Base-by-base conservation (phyloP, 2,329 filamentous ascomycete species). In the Cyphellophora attinorum region DNA sequence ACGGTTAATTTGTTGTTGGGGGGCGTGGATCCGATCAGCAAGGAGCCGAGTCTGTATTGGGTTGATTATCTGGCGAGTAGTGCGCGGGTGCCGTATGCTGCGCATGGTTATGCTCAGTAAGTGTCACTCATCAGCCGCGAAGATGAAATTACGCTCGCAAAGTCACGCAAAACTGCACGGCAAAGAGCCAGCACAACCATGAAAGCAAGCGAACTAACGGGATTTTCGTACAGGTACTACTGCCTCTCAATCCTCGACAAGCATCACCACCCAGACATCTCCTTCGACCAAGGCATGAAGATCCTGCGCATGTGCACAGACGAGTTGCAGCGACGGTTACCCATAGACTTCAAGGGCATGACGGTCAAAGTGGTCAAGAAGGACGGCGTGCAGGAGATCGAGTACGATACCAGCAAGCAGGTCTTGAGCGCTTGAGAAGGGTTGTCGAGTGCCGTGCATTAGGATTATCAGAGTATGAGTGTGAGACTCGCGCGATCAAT, bases 261-360 rank as follows among this genome's bases (percentile, higher is more conserved):
- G 70, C 91, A 98, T 61, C 91, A 98, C 60, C 84, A 95, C 55
- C 89, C 91, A 31, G 81, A 95, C 55, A 96, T 98, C 61, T 75
- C 74, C 42, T 78, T 91, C 35, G 86, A 82, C 44, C 76, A 93
- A 60, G 91, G 91, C 38, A 75, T 94, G 65, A 91, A 94, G 70
- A 77, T 98, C 44, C 68, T 98, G 53, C 80, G 76, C 52, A 82
- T 95, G 79, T 98, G 91, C 67, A 91, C 85, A 49, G 88, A 96
- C 60, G 91, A 98, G 70, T 68, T 98, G 57, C 94, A 95, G 76
- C 79, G 91, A 59, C 77, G 93, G 63, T 75, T 98, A 70, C 91
- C 91, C 40, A 88, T 98, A 57, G 91, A 98, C 61, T 98, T 96
- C 75, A 98, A 98, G 73, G 91, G 91, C 25, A 84, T 94, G 51